Base-by-base conservation (phyloP, 2,329 filamentous ascomycete genomes). In the Aquanectria penicillioides region DNA sequence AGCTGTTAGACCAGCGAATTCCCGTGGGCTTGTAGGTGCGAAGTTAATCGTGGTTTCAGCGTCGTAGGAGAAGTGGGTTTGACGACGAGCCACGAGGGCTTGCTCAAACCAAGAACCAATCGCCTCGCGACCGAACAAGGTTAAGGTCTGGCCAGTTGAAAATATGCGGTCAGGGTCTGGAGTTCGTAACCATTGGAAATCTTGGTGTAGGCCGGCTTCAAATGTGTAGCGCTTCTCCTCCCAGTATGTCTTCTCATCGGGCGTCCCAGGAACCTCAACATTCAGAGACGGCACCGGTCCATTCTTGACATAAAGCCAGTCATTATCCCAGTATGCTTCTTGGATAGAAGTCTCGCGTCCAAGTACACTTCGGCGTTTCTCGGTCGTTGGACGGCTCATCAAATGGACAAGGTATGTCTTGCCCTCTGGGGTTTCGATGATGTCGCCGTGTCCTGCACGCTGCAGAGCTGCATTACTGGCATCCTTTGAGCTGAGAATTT, bases 261-360 rank as follows among this genome's bases (percentile, higher is more conserved):
- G 75, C 0, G 69, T 69, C 1, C 75, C 83, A 0, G 81, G 83
- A 0, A 86, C 71, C 11, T 86, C 81, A 31, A 86, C 82, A 46
- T 76, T 70, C 3, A 88, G 74, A 1, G 80, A 83, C 1, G 84
- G 84, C 8, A 84, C 77, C 0, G 84, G 84, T 0, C 86, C 85
- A 48, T 83, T 76, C 71, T 87, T 87, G 33, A 88, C 77, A 60
- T 87, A 87, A 3, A 88, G 76, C 86, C 86, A 89, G 65, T 85
- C 86, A 38, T 88, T 83, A 10, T 83, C 75, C 86, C 86, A 89
- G 68, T 80, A 83, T 0, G 81, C 84, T 63, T 87, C 83, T 65
- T 89, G 86, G 15, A 89, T 84, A 1, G 77, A 76, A 0, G 83
- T 86, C 71, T 86, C 84, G 41, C 84, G 77, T 5, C 84, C 84